These are phyloP conservation scores for Pterulicium gracile DNA, from an alignment of 1,284 basidiomycete species.

Conservation along the genomic window DNA sequence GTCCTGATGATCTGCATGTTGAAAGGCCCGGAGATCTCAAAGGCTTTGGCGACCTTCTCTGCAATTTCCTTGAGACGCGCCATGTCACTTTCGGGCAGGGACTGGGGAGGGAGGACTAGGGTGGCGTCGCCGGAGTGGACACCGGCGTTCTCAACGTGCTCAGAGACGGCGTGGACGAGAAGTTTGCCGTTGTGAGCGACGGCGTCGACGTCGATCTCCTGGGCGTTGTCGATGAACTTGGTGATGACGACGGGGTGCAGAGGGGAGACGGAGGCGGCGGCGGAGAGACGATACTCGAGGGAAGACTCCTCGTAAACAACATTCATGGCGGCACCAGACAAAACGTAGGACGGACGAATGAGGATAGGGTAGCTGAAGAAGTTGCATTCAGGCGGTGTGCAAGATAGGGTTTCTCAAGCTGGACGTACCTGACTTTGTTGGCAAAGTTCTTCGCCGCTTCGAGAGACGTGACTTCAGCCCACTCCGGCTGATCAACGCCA, in stretches of 20 bases:
- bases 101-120: slow-evolving; percentile 94
- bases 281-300: slow-evolving; percentile 88
- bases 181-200: slow-evolving; percentile 92
- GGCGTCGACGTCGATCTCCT: slow-evolving; percentile 98
- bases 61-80: slow-evolving; percentile 87
- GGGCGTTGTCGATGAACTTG: slow-evolving; percentile 96
- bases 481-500: slow-evolving; percentile 95
- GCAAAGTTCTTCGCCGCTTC: slow-evolving; percentile 92
- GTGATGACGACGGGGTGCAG: slow-evolving; percentile 97
- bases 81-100: slow-evolving; percentile 70
- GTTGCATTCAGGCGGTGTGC: background rate
- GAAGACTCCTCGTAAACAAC: slow-evolving; percentile 90
- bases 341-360: slow-evolving; percentile 93
- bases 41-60: slow-evolving; percentile 89
- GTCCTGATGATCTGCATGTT: slow-evolving; percentile 99
- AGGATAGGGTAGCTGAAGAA: slow-evolving; percentile 79
- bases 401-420: slow-evolving; percentile 2
- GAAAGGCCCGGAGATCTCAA: slow-evolving; percentile 96
- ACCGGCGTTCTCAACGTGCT: slow-evolving; percentile 98
- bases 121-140: slow-evolving; percentile 99
- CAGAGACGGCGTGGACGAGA: slow-evolving; percentile 93
- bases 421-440: slow-evolving; percentile 61
- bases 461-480: slow-evolving; percentile 86
- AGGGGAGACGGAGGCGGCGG: slow-evolving; percentile 91
- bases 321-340: slow-evolving; percentile 99